phyloP scores from a whole-genome alignment of 768 basidiomycete genomes.

The Auriscalpium microsporum region DNA sequence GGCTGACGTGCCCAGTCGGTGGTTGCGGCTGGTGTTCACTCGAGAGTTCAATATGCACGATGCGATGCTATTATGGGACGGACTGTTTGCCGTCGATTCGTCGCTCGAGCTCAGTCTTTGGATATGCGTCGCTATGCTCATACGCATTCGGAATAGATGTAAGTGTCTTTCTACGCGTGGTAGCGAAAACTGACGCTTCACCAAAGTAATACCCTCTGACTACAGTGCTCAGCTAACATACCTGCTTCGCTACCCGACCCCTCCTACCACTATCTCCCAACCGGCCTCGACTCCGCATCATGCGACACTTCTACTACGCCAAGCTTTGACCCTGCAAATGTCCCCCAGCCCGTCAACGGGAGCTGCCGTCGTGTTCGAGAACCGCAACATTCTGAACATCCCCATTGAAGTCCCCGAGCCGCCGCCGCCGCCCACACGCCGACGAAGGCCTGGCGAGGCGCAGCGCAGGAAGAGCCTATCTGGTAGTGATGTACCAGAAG shows the following conservation, averaged over 20 bases:
- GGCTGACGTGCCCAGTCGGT: slow-evolving; percentile 49
- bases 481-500: slow-evolving; percentile 2
- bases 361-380: slow-evolving; percentile 73
- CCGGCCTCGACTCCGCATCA: slow-evolving; percentile 40
- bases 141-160: slow-evolving; percentile 88
- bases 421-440: slow-evolving; percentile 28
- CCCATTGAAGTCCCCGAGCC: slow-evolving; percentile 55
- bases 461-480: slow-evolving; percentile 22
- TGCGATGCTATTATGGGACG: slow-evolving; percentile 92
- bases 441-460: slow-evolving; percentile 25
- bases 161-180: slow-evolving; percentile 22
- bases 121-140: slow-evolving; percentile 91
- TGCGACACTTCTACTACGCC: slow-evolving; percentile 64
- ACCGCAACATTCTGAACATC: slow-evolving; percentile 68
- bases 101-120: slow-evolving; percentile 71
- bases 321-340: slow-evolving; percentile 73
- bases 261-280: slow-evolving; percentile 27
- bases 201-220: slow-evolving; percentile 74
- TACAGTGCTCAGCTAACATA: slow-evolving; percentile 79
- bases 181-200: slow-evolving; percentile 5
- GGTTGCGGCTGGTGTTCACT: slow-evolving; percentile 89
- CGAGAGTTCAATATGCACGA: slow-evolving; percentile 80
- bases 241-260: slow-evolving; percentile 78
- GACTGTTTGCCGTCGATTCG: slow-evolving; percentile 82
- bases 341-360: slow-evolving; percentile 69